Evolutionary conservation across 192 early-diverging fungal genomes (phyloP).

Genomic region (Coemansia sp.): DNA sequence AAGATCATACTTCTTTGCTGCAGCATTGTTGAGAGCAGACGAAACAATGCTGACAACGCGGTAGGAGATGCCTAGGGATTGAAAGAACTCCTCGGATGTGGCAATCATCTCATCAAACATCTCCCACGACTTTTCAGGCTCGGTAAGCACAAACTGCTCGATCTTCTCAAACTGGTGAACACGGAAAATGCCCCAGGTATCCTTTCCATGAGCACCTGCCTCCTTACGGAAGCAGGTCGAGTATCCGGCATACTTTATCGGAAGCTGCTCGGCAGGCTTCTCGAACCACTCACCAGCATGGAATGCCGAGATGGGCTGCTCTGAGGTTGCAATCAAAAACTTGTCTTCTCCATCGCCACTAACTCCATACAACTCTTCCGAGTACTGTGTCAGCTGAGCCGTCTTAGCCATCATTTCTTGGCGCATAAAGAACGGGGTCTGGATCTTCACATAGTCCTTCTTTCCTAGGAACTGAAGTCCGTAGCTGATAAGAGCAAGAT

Average conservation of each 20-base stretch:
- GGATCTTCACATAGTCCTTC: slow-evolving; percentile 86
- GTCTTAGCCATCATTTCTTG: slow-evolving; percentile 98
- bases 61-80: slow-evolving; percentile 92
- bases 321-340: slow-evolving; percentile 98
- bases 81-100: slow-evolving; percentile 92
- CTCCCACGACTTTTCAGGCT: slow-evolving; percentile 98
- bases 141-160: slow-evolving; percentile 96
- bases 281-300: slow-evolving; percentile 96
- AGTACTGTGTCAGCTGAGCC: slow-evolving; percentile 95
- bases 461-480: slow-evolving; percentile 88
- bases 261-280: slow-evolving; percentile 88
- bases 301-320: slow-evolving; percentile 98
- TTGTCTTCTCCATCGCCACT: slow-evolving; percentile 84
- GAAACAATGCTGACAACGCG: slow-evolving; percentile 96
- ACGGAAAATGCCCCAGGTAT: slow-evolving; percentile 99
- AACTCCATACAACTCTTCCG: slow-evolving; percentile 97
- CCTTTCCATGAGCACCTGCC: slow-evolving; percentile 95
- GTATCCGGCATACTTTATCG: slow-evolving; percentile 91
- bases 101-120: slow-evolving; percentile 96
- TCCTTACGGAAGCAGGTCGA: slow-evolving; percentile 99
- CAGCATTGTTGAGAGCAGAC: slow-evolving; percentile 97
- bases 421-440: slow-evolving; percentile 99
- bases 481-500: slow-evolving; percentile 95
- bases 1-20: slow-evolving; percentile 98
- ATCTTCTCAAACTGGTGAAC: slow-evolving; percentile 99